Base-by-base conservation (phyloP, 306 rosid genomes). In the Rosa chinensis region DNA sequence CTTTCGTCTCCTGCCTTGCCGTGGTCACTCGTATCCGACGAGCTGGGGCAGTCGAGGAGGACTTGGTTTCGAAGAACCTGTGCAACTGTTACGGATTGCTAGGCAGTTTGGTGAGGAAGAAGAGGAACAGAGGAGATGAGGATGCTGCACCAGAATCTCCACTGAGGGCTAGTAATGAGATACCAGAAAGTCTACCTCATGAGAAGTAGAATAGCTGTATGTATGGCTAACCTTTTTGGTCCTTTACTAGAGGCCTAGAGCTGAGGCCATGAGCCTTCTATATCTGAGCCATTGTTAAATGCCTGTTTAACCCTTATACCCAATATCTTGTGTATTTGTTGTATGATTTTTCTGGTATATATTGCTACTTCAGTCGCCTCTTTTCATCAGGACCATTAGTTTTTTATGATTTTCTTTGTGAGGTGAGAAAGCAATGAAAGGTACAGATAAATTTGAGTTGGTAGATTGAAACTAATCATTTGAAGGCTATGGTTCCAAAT, bases 1-100 rank as follows among this genome's bases (percentile, higher is more conserved):
- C 86, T 64, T 79, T 89, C 82, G 73, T 91, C 14, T 17, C 75
- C 47, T 76, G 80, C 56, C 43, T 87, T 43, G 42, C 84, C 21
- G 45, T 70, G 39, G 6, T 80, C 5, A 90, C 92, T 0, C 66
- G 83, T 25, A 59, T 91, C 62, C 79, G 53, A 18, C 82, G 73
- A 44, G 44, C 42, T 6, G 52, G 63, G 21, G 20, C 72, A 3
- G 28, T 6, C n/a, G 72, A 76, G 10, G 72, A 76, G 5, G 72
- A 76, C 9, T 8, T 43, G 12, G 62, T 13, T 37, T 42, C 72
- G 49, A 40, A 20, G 28, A 61, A 48, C 35, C 61, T 45, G 6
- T 28, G 10, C 44, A 3, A 23, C 73, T 69, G 35, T 76, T 76
- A 40, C 47, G 50, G 32, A 7, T 11, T 56, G 35, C 45, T 49